Evolutionary conservation across 78 protist species (phyloP).

Genomic region (Dictyostelium brefeldianum): DNA sequence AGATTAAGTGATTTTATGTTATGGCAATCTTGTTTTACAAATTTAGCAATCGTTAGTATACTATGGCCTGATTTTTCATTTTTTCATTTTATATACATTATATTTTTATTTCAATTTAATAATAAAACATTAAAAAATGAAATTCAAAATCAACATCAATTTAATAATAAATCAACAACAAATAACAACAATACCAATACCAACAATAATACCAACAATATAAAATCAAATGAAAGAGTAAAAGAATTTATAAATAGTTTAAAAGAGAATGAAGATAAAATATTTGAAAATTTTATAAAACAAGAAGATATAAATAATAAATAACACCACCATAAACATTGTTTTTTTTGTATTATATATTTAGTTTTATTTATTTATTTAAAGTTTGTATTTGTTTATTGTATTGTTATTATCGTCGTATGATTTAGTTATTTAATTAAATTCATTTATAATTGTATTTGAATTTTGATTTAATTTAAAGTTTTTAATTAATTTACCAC

Average conservation of each 20-base stretch:
- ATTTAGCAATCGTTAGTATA: slow-evolving; percentile 14
- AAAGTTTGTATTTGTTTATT: not conserved
- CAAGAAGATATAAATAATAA: not conserved
- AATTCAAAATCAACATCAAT: slow-evolving; percentile 15
- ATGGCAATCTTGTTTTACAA: slow-evolving; percentile 87
- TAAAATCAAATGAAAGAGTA: not conserved
- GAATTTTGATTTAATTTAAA: slow-evolving; percentile 30
- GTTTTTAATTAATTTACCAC: slow-evolving; percentile 46
- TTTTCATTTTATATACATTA: slow-evolving; percentile 55
- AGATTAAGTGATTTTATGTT: slow-evolving; percentile 93
- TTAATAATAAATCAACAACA: not conserved
- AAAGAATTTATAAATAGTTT: not conserved
- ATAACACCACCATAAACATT: not conserved
- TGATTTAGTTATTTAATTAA: not conserved
- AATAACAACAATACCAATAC: not conserved
- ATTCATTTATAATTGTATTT: not conserved
- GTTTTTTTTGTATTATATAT: not conserved
- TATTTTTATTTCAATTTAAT: slow-evolving; percentile 55
- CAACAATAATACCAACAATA: not conserved
- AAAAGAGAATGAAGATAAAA: not conserved
- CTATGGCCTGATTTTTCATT: slow-evolving; percentile 81
- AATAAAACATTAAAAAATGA: slow-evolving; percentile 17
- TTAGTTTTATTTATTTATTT: not conserved
- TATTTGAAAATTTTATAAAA: not conserved
- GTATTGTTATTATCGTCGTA: not conserved